Conservation (phyloP, 108 stramenopile genomes). For the Nitzschia palea region DNA sequence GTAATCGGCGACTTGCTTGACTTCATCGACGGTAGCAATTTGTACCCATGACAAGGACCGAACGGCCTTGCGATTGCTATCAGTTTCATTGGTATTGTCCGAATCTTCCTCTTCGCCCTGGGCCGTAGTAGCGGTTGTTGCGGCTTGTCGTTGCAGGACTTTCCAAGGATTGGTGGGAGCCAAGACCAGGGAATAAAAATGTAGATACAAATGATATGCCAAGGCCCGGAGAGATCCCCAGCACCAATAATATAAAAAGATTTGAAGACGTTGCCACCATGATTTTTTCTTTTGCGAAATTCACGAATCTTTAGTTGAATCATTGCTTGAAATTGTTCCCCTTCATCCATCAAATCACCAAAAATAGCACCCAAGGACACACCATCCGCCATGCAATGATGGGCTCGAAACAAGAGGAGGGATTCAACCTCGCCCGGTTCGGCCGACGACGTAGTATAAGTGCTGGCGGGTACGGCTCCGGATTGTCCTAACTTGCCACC, state of each 20-base stretch:
- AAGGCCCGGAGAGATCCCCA: constrained; percentile 54
- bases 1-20: constrained; percentile 56
- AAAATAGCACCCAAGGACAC: constrained; percentile 70
- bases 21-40: constrained; percentile 71
- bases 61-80: not conserved
- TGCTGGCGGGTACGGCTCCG: constrained; percentile 14
- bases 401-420: constrained; percentile 74
- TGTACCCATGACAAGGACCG: constrained; percentile 76
- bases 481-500: constrained; percentile 55
- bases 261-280: constrained; percentile 32
- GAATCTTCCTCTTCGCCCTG: constrained; percentile 1
- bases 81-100: not conserved
- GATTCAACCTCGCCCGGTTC: constrained; percentile 46
- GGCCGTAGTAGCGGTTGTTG: too few species aligned
- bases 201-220: constrained; percentile 55
- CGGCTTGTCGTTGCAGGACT: constrained; percentile 2
- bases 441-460: not conserved
- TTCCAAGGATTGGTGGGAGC: constrained; percentile 50
- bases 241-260: constrained; percentile 58
- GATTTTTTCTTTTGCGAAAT: constrained; percentile 15
- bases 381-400: constrained; percentile 85
- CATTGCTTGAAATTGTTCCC: constrained; percentile 53
- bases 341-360: constrained; percentile 77
- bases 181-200: constrained; percentile 17
- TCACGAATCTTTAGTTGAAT: constrained; percentile 43